Evolutionary conservation across 306 rosid species (phyloP).

Genomic region (Macrotyloma uniflorum): DNA sequence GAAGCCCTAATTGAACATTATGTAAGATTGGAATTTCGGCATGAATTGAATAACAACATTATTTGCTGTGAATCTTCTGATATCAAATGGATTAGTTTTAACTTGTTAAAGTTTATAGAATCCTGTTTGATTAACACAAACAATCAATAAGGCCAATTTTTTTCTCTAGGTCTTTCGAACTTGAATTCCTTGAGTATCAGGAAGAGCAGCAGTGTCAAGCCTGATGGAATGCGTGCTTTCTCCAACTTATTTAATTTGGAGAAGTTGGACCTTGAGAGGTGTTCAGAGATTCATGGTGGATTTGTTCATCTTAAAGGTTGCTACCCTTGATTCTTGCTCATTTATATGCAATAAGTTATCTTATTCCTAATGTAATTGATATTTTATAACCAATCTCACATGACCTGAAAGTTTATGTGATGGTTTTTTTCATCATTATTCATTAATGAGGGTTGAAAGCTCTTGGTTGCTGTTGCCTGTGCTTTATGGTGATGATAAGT

Average conservation of each 20-base stretch:
- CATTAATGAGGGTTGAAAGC: neutral
- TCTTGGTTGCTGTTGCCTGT: constrained; percentile 15
- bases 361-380: constrained; percentile 20
- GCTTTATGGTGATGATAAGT: constrained; percentile 7
- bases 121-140: constrained; percentile 18
- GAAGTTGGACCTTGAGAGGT: constrained; percentile 77
- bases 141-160: constrained; percentile 30
- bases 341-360: constrained; percentile 6
- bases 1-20: constrained; percentile 1
- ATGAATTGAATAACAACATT: neutral
- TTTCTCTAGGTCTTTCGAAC: constrained; percentile 57
- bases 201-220: constrained; percentile 54
- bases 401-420: constrained; percentile 9
- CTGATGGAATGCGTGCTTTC: constrained; percentile 70
- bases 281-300: constrained; percentile 69
- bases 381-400: neutral
- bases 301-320: constrained; percentile 77
- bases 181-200: constrained; percentile 68
- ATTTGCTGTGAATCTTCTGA: neutral
- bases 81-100: neutral
- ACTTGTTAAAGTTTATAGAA: neutral
- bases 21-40: constrained; percentile 29
- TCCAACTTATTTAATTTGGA: constrained; percentile 65
- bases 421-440: constrained; percentile 18
- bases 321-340: constrained; percentile 18